Evolutionary conservation across 257 asterid species (phyloP), one percentile per base, ranked within the genome.

Genomic region (Lycium barbarum): DNA sequence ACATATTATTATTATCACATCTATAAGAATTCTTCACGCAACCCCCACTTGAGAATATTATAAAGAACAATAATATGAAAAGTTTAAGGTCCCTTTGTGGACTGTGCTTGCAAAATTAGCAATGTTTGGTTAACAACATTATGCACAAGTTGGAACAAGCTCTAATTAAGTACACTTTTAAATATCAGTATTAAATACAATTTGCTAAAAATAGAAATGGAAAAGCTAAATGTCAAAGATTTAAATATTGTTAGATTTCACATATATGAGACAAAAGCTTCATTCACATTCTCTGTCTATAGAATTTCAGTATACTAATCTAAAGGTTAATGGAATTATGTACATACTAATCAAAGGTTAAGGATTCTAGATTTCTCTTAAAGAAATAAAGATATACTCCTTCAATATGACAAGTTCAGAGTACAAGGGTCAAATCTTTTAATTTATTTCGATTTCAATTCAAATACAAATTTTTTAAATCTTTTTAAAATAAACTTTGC

Each of bases 41-140:
- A 81, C 47, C 14, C 47, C 14, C 20, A 76, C 22, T 76, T 51
- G 82, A 76, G 13, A 51, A 20, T 49, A 76, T 49, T 38, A 67
- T 14, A 66, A 6, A 18, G 26, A 59, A 59, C 66, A 59, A 6
- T 12, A 66, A 14, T 47, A 74, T 74, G 15, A 49, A 7, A 76
- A 26, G 15, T 51, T 12, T 17, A 70, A 38, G 26, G 53, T 38
- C 33, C 33, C 15, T 15, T 22, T 2, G 12, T 61, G 14, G 43
- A 40, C 45, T 40, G 45, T 40, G 45, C 7, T 62, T 55, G 43
- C 43, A 11, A 22, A 61, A 59, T 62, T 81, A 81, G 84, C 55
- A 43, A 40, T 38, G 84, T 61, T 81, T 81, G 84, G 62, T 81
- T 43, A 81, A 81, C 84, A 36, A 81, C 84, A 35, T 62, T 17